phyloP scores from a whole-genome alignment of 208 protist species.

The Leishmania martiniquensis region DNA sequence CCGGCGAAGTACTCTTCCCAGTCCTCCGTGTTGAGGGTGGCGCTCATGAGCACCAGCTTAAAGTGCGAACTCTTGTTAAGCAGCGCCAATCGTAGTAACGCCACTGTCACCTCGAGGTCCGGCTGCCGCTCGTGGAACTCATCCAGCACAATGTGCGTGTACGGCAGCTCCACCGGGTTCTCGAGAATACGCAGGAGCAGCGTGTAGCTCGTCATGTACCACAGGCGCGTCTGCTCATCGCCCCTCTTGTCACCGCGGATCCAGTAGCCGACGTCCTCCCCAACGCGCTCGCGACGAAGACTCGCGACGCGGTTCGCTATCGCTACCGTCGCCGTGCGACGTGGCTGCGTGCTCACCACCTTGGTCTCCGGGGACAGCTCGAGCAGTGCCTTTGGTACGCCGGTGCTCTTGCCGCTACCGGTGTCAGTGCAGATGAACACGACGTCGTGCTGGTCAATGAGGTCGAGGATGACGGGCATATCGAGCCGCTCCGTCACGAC shows the following conservation, averaged over 20 bases:
- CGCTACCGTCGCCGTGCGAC: slow-evolving; percentile 54
- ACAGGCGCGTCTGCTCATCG: slow-evolving; percentile 76
- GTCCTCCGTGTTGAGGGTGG: slow-evolving; percentile 88
- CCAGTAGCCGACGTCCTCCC: slow-evolving; percentile 84
- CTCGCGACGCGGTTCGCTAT: slow-evolving; percentile 72
- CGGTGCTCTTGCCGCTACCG: slow-evolving; percentile 87
- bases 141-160: slow-evolving; percentile 94
- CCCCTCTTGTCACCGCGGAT: slow-evolving; percentile 86
- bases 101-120: slow-evolving; percentile 91
- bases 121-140: slow-evolving; percentile 96
- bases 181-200: slow-evolving; percentile 79
- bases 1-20: slow-evolving; percentile 89
- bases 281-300: slow-evolving; percentile 63
- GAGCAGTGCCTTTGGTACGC: slow-evolving; percentile 83
- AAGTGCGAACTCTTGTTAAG: slow-evolving; percentile 45
- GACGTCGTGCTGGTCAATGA: slow-evolving; percentile 86
- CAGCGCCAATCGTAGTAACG: slow-evolving; percentile 84
- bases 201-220: slow-evolving; percentile 92
- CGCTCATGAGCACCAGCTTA: slow-evolving; percentile 92
- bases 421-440: slow-evolving; percentile 90
- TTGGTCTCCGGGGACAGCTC: slow-evolving; percentile 41
- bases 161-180: slow-evolving; percentile 48
- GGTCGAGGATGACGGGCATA: slow-evolving; percentile 74
- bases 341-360: slow-evolving; percentile 55
- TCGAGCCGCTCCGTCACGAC: slow-evolving; percentile 76